Conservation (phyloP, 2,329 filamentous ascomycete genomes). For the Rachicladosporium sp. region DNA sequence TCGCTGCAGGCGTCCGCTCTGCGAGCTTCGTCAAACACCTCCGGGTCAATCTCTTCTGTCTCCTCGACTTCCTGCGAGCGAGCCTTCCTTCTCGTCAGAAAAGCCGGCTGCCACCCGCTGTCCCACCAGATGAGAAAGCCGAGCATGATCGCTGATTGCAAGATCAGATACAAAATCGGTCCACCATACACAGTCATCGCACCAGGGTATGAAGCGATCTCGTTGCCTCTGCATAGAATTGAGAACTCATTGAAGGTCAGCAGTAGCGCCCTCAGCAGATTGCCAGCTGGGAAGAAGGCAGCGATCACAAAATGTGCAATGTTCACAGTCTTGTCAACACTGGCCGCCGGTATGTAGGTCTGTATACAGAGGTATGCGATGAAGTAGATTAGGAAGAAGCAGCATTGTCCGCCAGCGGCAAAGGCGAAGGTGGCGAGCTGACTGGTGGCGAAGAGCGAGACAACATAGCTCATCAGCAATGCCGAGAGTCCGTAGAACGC, state of each 20-base stretch:
- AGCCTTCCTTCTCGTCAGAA: slow-evolving; percentile 38
- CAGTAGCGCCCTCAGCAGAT: slow-evolving; percentile 61
- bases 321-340: slow-evolving; percentile 54
- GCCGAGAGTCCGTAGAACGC: slow-evolving; percentile 70
- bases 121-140: slow-evolving; percentile 67
- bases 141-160: slow-evolving; percentile 63
- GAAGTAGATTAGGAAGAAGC: slow-evolving; percentile 37
- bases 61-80: slow-evolving; percentile 32
- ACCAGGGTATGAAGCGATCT: slow-evolving; percentile 55
- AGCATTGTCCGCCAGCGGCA: slow-evolving; percentile 61
- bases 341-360: slow-evolving; percentile 59
- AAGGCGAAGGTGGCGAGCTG: slow-evolving; percentile 79
- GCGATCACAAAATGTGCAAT: slow-evolving; percentile 66
- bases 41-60: slow-evolving; percentile 35
- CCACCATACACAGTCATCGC: slow-evolving; percentile 66
- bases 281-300: slow-evolving; percentile 63
- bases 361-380: slow-evolving; percentile 35
- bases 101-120: slow-evolving; percentile 50
- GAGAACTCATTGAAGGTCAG: slow-evolving; percentile 75
- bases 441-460: slow-evolving; percentile 67
- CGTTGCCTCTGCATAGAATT: slow-evolving; percentile 53
- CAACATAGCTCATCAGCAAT: slow-evolving; percentile 62
- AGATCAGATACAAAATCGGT: slow-evolving; percentile 67
- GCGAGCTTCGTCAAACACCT: slow-evolving; percentile 52
- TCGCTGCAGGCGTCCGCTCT: slow-evolving; percentile 51